Conservation (phyloP, 2,329 filamentous ascomycete genomes). For the Clonostachys byssicola region DNA sequence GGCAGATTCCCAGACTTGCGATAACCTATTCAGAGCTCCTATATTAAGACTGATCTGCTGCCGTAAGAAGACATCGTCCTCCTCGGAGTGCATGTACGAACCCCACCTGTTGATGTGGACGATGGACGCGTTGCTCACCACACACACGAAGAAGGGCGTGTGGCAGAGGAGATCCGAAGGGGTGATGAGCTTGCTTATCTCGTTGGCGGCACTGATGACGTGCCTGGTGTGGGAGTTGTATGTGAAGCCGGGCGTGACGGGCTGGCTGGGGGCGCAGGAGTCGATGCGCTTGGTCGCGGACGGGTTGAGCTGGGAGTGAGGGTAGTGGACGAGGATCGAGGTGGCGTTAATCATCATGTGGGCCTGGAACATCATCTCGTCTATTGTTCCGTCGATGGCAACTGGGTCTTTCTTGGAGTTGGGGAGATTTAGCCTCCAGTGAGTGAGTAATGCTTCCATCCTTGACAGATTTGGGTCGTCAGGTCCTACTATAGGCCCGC, state of each 20-base stretch:
- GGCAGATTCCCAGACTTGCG: not conserved
- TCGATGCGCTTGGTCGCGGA: slow-evolving; percentile 55
- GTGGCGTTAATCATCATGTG: slow-evolving; percentile 70
- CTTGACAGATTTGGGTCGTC: slow-evolving; percentile 47
- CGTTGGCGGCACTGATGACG: slow-evolving; percentile 73
- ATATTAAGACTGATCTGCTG: not conserved
- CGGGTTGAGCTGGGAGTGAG: slow-evolving; percentile 69
- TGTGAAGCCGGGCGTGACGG: slow-evolving; percentile 42
- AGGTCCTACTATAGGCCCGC: slow-evolving; percentile 39
- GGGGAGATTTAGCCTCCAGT: slow-evolving; percentile 79
- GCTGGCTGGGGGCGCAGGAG: slow-evolving; percentile 60
- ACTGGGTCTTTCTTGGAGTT: slow-evolving; percentile 62
- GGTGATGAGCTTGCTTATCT: slow-evolving; percentile 70
- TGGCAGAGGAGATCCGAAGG: slow-evolving; percentile 59
- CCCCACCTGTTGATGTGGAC: slow-evolving; percentile 80
- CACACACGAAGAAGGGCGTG: slow-evolving; percentile 81
- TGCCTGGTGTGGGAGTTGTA: slow-evolving; percentile 73
- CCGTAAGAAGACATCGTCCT: slow-evolving; percentile 15
- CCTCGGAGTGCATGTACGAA: slow-evolving; percentile 54
- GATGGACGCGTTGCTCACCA: slow-evolving; percentile 73
- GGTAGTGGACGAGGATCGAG: slow-evolving; percentile 74
- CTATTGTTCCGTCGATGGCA: slow-evolving; percentile 63
- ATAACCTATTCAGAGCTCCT: not conserved
- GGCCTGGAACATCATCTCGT: slow-evolving; percentile 90
- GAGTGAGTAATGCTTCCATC: slow-evolving; percentile 52